These are phyloP conservation scores for Copromyces sp. DNA, from an alignment of 495 filamentous ascomycete genomes.

Conservation along the genomic window DNA sequence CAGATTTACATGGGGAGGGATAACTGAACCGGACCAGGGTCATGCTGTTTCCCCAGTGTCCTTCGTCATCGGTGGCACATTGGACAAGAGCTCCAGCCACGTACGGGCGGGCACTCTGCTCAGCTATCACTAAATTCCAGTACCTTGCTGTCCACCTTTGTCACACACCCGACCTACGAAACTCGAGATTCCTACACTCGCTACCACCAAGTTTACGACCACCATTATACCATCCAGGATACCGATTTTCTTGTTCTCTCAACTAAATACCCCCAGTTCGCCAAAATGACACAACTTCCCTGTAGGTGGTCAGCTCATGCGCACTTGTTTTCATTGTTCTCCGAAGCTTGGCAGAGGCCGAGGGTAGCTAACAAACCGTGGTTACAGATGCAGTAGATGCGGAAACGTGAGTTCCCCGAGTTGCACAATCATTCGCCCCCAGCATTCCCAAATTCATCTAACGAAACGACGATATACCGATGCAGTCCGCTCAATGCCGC, in stretches of 20 bases:
- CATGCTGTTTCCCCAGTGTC: conserved; percentile 2
- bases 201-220: not conserved
- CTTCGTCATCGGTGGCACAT: conserved; percentile 27
- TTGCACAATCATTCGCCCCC: not conserved
- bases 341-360: not conserved
- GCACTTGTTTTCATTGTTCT: conserved; percentile 1
- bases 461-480: not conserved
- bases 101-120: not conserved
- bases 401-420: conserved; percentile 57
- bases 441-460: conserved; percentile 4
- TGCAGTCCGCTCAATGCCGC: conserved; percentile 73
- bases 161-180: not conserved
- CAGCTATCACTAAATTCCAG: conserved; percentile 1
- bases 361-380: conserved; percentile 8
- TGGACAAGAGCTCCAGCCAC: conserved; percentile 14
- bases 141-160: not conserved
- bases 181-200: not conserved
- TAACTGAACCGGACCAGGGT: not conserved
- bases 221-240: not conserved
- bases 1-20: not conserved
- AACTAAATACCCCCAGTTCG: not conserved
- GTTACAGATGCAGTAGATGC: conserved; percentile 86
- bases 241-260: not conserved
- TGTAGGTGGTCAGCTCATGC: conserved; percentile 43
- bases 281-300: conserved; percentile 57